Percentiles rank a stretch among this genome's conserved stretches.
These are phyloP conservation scores for Fusarium sp. DNA, from an alignment of 2,329 filamentous ascomycete species.

Conservation along the genomic window DNA sequence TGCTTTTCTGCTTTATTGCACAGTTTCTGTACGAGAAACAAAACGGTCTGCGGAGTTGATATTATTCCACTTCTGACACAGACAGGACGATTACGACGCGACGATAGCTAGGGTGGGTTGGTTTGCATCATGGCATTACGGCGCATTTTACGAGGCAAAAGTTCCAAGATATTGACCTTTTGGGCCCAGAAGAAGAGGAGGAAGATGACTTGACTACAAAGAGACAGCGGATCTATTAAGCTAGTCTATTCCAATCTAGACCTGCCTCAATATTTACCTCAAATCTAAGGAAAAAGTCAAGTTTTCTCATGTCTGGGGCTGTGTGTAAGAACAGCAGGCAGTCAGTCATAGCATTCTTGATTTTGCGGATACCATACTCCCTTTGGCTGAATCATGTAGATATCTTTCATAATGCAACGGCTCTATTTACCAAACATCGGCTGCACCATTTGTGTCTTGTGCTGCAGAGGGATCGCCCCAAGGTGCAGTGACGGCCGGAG, in stretches of 20 bases:
- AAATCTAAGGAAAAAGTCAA: not conserved
- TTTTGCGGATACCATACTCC: constrained; percentile 37
- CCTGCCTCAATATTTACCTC: not conserved
- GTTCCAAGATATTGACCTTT: not conserved
- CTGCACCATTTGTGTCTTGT: constrained; percentile 47
- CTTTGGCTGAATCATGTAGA: constrained; percentile 26
- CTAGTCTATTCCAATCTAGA: not conserved
- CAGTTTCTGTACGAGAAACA: constrained; percentile 19
- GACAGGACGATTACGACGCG: constrained; percentile 25
- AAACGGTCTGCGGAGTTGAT: constrained; percentile 15
- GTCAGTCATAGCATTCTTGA: constrained; percentile 26
- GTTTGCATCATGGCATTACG: constrained; percentile 15
- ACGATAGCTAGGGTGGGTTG: constrained; percentile 18
- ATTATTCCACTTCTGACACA: constrained; percentile 25
- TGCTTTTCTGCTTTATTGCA: constrained; percentile 25
- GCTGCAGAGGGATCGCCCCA: constrained; percentile 51
- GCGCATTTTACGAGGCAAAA: constrained; percentile 13
- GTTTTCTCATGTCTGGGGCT: not conserved
- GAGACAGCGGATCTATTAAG: not conserved
- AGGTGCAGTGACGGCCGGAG: constrained; percentile 1
- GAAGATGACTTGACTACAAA: not conserved
- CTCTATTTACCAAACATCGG: constrained; percentile 22
- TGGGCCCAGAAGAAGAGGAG: not conserved
- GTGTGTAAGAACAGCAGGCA: constrained; percentile 18
- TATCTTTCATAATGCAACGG: constrained; percentile 13